These are phyloP conservation scores for Penicillium paradoxum DNA, from an alignment of 495 filamentous ascomycete genomes.

Conservation along the genomic window DNA sequence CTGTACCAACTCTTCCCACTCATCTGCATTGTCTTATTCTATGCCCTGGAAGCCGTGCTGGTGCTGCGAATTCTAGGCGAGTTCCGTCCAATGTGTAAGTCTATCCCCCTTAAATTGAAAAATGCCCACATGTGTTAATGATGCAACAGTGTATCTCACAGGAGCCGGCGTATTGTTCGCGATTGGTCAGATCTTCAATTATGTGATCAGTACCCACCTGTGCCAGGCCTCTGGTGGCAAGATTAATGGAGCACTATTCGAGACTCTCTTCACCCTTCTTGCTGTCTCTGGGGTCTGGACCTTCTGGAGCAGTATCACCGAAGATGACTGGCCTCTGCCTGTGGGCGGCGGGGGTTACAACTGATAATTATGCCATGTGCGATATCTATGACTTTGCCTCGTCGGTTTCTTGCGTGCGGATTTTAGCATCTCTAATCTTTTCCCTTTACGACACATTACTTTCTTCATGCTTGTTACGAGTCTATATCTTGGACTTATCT, in stretches of 20 bases:
- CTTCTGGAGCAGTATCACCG: conserved; percentile 99
- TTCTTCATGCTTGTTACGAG: conserved; percentile 14
- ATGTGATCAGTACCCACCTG: conserved; percentile 84
- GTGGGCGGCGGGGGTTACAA: conserved; percentile 42
- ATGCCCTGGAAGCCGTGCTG: conserved; percentile 71
- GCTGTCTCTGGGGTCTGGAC: conserved; percentile 79
- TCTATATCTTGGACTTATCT: conserved; percentile 7
- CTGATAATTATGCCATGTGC: conserved; percentile 24
- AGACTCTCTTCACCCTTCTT: conserved; percentile 85
- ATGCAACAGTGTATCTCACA: conserved; percentile 61
- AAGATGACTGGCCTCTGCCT: conserved; percentile 93
- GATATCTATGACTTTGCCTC: not conserved
- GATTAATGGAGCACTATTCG: conserved; percentile 90
- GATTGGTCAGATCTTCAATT: conserved; percentile 91
- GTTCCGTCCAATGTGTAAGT: conserved; percentile 75
- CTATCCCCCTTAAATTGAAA: not conserved
- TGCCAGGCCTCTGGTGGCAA: conserved; percentile 75
- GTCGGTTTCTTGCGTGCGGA: conserved; percentile 8
- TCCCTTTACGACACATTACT: conserved; percentile 15
- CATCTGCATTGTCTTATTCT: conserved; percentile 80
- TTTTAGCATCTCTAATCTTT: conserved; percentile 12
- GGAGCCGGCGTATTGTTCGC: conserved; percentile 76
- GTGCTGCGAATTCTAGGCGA: conserved; percentile 84
- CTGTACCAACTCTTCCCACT: conserved; percentile 89
- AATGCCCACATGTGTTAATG: conserved; percentile 15